Evolutionary conservation across 208 protist genomes (phyloP).

Genomic region (Leishmania major): DNA sequence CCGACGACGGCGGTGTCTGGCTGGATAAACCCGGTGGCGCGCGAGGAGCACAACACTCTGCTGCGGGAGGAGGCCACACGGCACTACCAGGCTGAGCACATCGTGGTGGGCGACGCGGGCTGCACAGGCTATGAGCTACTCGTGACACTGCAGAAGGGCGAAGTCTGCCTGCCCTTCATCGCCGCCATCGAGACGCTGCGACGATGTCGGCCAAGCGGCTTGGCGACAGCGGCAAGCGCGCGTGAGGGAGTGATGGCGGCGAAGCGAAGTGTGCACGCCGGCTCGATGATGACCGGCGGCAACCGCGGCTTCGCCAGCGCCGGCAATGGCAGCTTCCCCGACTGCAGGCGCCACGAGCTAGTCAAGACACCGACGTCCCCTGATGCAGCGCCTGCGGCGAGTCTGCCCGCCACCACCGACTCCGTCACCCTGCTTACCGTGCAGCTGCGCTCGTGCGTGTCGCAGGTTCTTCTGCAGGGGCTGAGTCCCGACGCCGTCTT

Average conservation of each 20-base stretch:
- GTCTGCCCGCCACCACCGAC: background rate
- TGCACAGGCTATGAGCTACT: constrained; percentile 65
- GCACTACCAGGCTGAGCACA: constrained; percentile 70
- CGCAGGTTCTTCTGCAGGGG: constrained; percentile 43
- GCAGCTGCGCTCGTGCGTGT: constrained; percentile 35
- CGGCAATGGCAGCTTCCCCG: constrained; percentile 19
- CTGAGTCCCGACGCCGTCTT: constrained; percentile 49
- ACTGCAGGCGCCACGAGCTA: constrained; percentile 19
- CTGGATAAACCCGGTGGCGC: constrained; percentile 50
- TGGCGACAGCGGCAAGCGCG: constrained; percentile 3
- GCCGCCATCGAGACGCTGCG: constrained; percentile 29
- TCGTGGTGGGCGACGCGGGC: constrained; percentile 58
- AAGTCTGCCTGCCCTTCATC: constrained; percentile 55
- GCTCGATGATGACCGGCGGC: background rate
- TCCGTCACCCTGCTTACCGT: constrained; percentile 51
- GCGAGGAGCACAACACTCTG: constrained; percentile 75
- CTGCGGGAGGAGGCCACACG: constrained; percentile 71
- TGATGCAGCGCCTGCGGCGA: background rate
- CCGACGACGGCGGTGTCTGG: constrained; percentile 34
- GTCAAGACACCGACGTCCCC: constrained; percentile 3
- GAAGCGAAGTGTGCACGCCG: background rate
- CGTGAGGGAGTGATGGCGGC: constrained; percentile 13
- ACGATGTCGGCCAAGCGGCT: constrained; percentile 11
- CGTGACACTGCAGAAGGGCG: constrained; percentile 38
- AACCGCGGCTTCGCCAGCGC: constrained; percentile 14